phyloP scores from a whole-genome alignment of 805 yeast species.

The Hanseniaspora opuntiae region DNA sequence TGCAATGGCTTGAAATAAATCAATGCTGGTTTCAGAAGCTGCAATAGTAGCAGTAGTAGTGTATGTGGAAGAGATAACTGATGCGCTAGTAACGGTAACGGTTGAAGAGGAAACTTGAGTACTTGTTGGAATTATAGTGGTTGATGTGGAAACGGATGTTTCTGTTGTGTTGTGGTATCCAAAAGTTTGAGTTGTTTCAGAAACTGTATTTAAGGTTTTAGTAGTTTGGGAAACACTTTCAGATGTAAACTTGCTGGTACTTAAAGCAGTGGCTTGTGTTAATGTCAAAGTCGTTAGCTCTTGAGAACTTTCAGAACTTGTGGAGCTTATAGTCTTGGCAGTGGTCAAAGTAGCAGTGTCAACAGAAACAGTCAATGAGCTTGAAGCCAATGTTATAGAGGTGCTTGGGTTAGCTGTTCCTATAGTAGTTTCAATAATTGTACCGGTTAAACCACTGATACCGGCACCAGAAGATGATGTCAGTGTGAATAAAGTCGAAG shows the following conservation, averaged over 20 bases:
- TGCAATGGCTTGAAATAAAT: slow-evolving; percentile 38
- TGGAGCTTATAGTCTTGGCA: slow-evolving; percentile 14
- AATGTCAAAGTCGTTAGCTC: slow-evolving; percentile 9
- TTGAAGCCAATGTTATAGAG: slow-evolving; percentile 21
- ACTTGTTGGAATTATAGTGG: background rate
- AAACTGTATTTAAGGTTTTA: slow-evolving; percentile 12
- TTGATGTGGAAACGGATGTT: slow-evolving; percentile 1
- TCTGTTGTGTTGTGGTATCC: background rate
- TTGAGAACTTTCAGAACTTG: slow-evolving; percentile 12
- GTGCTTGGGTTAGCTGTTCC: slow-evolving; percentile 25
- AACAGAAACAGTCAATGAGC: slow-evolving; percentile 22
- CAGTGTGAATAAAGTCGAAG: slow-evolving; percentile 15
- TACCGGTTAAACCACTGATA: slow-evolving; percentile 19
- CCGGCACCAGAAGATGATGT: slow-evolving; percentile 12
- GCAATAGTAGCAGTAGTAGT: slow-evolving; percentile 16
- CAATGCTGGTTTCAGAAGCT: slow-evolving; percentile 22
- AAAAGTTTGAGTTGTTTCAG: slow-evolving; percentile 14
- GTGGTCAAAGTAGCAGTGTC: slow-evolving; percentile 24
- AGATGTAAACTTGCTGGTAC: slow-evolving; percentile 5
- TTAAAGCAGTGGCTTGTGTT: slow-evolving; percentile 10
- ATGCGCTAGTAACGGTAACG: slow-evolving; percentile 8
- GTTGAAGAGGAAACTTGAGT: slow-evolving; percentile 3
- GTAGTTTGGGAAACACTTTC: slow-evolving; percentile 8
- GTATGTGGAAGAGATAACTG: slow-evolving; percentile 11
- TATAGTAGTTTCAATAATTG: slow-evolving; percentile 23